Evolutionary conservation across 2,329 filamentous ascomycete species (phyloP).

Genomic region (Fusarium protoensiforme): DNA sequence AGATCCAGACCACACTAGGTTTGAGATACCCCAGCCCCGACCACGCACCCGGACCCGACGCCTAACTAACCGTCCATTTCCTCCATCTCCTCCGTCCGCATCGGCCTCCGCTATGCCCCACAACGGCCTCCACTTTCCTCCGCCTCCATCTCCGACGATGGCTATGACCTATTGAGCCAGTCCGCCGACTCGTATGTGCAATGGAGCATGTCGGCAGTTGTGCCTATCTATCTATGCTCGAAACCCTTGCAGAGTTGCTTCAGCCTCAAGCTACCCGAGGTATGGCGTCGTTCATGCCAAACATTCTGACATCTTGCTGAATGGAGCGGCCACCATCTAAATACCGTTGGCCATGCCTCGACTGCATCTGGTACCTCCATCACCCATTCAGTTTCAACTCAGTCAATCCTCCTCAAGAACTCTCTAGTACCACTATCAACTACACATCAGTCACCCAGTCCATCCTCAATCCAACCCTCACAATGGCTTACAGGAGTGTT

Average conservation of each 20-base stretch:
- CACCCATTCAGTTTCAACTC: neutral
- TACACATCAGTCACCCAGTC: neutral
- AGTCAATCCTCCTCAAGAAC: neutral
- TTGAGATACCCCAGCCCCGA: neutral
- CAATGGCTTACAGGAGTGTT: neutral
- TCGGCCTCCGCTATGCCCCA: neutral
- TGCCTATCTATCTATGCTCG: neutral
- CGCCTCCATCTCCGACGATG: neutral
- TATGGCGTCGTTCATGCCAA: neutral
- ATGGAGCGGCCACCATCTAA: neutral
- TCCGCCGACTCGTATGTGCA: neutral
- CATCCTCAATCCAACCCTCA: neutral
- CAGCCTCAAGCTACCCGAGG: neutral
- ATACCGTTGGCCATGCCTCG: neutral
- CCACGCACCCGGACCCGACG: neutral
- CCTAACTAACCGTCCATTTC: neutral
- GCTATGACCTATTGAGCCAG: neutral
- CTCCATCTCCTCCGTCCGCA: neutral
- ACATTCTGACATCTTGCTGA: neutral
- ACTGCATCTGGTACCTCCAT: neutral
- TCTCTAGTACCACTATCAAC: neutral
- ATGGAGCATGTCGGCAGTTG: neutral
- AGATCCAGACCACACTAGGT: neutral
- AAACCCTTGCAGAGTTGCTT: neutral
- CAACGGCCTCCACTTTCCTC: neutral